Conservation (phyloP, 2,329 filamentous ascomycete genomes). For the Hypoxylon sp. region DNA sequence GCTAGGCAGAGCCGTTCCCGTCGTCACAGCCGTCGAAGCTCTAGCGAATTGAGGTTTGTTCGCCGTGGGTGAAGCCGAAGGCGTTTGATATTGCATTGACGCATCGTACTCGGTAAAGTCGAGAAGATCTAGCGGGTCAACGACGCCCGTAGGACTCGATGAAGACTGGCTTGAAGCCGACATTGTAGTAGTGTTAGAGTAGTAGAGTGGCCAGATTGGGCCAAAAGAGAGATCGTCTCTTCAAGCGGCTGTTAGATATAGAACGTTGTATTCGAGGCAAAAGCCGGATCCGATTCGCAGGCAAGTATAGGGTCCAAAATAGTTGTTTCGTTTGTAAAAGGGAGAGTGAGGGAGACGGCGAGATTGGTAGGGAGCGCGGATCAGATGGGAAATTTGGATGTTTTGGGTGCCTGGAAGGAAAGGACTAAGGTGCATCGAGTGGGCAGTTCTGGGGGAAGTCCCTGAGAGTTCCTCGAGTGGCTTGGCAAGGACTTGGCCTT, state of each 20-base stretch:
- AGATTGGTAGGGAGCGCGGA: slow-evolving; percentile 33
- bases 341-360: slow-evolving; percentile 20
- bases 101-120: slow-evolving; percentile 73
- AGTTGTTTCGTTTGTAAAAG: slow-evolving; percentile 21
- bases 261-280: slow-evolving; percentile 9
- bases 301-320: background rate
- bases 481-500: slow-evolving; percentile 40
- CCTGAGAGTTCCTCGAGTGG: slow-evolving; percentile 33
- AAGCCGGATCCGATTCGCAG: slow-evolving; percentile 11
- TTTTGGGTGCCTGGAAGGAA: slow-evolving; percentile 39
- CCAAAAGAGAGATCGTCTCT: background rate
- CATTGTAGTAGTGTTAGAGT: slow-evolving; percentile 19
- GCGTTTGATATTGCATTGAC: slow-evolving; percentile 68
- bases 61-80: slow-evolving; percentile 68
- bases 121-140: slow-evolving; percentile 69
- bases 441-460: slow-evolving; percentile 25
- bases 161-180: slow-evolving; percentile 44
- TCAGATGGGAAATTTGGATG: slow-evolving; percentile 39
- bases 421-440: slow-evolving; percentile 14
- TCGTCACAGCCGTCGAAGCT: slow-evolving; percentile 64
- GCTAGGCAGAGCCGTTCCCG: slow-evolving; percentile 66
- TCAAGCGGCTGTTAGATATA: background rate
- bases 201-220: slow-evolving; percentile 1
- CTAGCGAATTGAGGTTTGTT: slow-evolving; percentile 67
- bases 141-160: slow-evolving; percentile 49